phyloP scores from a whole-genome alignment of 2,329 filamentous ascomycete genomes.

The Clonostachys sp. region DNA sequence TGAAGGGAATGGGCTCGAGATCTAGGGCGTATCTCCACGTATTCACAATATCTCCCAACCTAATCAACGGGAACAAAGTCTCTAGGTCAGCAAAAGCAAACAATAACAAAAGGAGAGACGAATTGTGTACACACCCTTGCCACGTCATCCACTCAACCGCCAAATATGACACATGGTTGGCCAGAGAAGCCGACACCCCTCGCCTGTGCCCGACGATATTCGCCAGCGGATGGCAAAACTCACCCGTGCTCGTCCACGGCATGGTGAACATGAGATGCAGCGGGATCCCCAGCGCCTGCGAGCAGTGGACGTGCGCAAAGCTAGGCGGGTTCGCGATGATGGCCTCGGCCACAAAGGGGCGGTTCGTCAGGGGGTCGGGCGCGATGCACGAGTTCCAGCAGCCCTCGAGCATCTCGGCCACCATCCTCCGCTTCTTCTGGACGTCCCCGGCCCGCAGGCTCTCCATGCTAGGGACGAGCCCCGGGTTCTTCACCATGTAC shows the following conservation, averaged over 20 bases:
- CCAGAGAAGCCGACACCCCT: conserved; percentile 73
- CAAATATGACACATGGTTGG: conserved; percentile 89
- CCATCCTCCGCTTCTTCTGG: conserved; percentile 82
- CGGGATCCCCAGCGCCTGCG: conserved; percentile 85
- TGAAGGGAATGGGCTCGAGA: conserved; percentile 60
- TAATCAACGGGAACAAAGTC: conserved; percentile 2
- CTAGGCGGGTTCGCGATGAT: conserved; percentile 93
- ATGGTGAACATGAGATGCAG: conserved; percentile 99
- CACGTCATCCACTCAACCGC: conserved; percentile 84
- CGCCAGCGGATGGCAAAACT: conserved; percentile 94
- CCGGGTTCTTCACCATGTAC: conserved; percentile 89
- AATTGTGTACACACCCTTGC: conserved; percentile 54
- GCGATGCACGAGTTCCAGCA: conserved; percentile 22
- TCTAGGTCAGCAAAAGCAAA: too few relatives aligned
- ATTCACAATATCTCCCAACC: conserved; percentile 67
- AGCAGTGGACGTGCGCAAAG: conserved; percentile 97
- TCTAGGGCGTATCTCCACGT: conserved; percentile 58
- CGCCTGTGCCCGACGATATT: conserved; percentile 51
- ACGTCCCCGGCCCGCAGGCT: conserved; percentile 83
- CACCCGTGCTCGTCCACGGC: conserved; percentile 96
- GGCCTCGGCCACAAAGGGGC: conserved; percentile 77
- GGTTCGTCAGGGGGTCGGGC: conserved; percentile 35
- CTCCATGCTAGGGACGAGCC: conserved; percentile 83
- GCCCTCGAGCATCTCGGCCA: conserved; percentile 34
- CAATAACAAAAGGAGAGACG: neutral